These are phyloP conservation scores for Bathelium albidoporum DNA, from an alignment of 495 filamentous ascomycete species.

Conservation along the genomic window DNA sequence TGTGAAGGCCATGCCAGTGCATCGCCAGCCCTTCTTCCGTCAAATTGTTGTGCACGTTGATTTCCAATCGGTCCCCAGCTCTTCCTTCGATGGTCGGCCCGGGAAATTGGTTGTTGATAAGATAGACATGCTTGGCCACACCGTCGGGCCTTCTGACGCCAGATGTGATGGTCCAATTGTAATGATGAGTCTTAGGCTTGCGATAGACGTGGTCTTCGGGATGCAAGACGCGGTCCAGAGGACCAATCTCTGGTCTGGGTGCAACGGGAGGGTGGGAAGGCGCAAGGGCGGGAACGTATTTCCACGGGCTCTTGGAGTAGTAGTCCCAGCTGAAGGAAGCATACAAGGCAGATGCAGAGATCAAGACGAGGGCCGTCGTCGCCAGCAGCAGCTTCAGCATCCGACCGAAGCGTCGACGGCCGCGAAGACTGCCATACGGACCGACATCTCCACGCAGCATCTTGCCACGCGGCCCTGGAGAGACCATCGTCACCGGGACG, in stretches of 20 bases:
- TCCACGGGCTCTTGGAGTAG: constrained; percentile 3
- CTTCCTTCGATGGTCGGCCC: constrained; percentile 45
- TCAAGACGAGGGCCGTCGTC: neutral
- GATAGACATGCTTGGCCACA: constrained; percentile 16
- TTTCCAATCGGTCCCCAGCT: constrained; percentile 31
- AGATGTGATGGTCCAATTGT: constrained; percentile 6
- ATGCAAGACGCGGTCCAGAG: constrained; percentile 4
- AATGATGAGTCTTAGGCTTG: neutral
- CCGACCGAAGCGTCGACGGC: neutral
- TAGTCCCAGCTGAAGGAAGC: constrained; percentile 1
- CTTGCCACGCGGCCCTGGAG: constrained; percentile 3
- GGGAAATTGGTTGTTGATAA: constrained; percentile 46
- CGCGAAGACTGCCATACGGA: neutral
- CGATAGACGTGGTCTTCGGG: constrained; percentile 10
- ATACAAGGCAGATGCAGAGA: constrained; percentile 3
- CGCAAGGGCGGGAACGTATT: neutral
- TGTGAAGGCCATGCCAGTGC: constrained; percentile 14
- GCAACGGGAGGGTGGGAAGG: neutral
- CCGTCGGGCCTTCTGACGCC: constrained; percentile 24
- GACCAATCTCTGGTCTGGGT: neutral
- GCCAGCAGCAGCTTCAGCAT: neutral
- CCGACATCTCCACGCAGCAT: neutral
- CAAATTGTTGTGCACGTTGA: constrained; percentile 9
- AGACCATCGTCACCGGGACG: neutral
- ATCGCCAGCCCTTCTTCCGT: constrained; percentile 8